Evolutionary conservation across 257 asterid species (phyloP), one percentile per base, ranked within the genome.

Genomic region (Phtheirospermum japonicum): DNA sequence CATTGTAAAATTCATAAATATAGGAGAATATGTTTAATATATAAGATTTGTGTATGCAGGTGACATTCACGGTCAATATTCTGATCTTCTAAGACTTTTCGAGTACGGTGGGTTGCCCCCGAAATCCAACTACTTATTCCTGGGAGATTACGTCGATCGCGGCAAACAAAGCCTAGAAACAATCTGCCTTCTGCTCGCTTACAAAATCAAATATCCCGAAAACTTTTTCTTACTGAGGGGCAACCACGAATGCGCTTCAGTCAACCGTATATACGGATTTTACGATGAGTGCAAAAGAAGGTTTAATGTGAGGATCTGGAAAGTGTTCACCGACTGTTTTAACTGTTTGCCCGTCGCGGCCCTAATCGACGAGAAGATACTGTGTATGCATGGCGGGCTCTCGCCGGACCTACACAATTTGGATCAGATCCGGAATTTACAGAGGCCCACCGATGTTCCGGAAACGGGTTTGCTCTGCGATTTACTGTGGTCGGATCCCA

Each of bases 321-420:
- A 80, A 75, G 74, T 82, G 18, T 86, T 86, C 83, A 82, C 92
- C 2, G 91, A 83, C 34, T 82, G 89, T 64, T 86, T 86, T 61
- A 86, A 87, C 75, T 87, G 92, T 76, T 70, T 87, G 62, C 95
- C 93, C 4, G 88, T 84, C 48, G 93, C 90, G 4, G 93, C 95
- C 51, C 76, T 87, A 64, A 70, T 84, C 18, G 95, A 84, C 52
- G 90, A 84, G 42, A 87, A 87, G 80, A 87, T 87, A 66, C 57
- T 87, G 61, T 87, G 95, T 72, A 84, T 87, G 95, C 95, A 84
- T 34, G 95, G 95, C 11, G 95, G 95, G 10, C 95, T 87, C 63
- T 87, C 95, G 30, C 93, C 93, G 0, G 86, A 82, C 23, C 75
- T 87, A 34, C 76, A 75, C 59, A 68, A 79, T 77, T 64, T 87